A percentile compares a stretch with the other conserved stretches of the same genome.
Conservation (phyloP, 2,329 filamentous ascomycete species). For the Pseudopithomyces maydicus region DNA sequence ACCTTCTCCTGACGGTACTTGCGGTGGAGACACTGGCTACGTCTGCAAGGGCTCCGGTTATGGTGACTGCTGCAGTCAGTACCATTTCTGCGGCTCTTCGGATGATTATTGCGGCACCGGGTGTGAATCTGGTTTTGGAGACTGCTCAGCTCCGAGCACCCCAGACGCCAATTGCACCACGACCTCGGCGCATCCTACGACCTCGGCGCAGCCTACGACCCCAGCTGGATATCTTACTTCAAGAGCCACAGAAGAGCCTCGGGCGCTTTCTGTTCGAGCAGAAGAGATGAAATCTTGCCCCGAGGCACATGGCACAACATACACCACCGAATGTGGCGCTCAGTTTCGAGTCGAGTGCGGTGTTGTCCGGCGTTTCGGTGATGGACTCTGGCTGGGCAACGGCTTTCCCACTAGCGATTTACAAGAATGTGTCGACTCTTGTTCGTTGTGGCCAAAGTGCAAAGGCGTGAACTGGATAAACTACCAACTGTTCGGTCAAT, state of each 20-base stretch:
- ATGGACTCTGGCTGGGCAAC: background rate
- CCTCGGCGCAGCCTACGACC: background rate
- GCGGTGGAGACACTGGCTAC: conserved; percentile 25
- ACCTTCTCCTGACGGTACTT: conserved; percentile 24
- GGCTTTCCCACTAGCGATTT: too few species aligned
- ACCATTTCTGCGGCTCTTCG: conserved; percentile 18
- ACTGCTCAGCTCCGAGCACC: conserved; percentile 6
- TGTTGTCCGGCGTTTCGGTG: background rate
- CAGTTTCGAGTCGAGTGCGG: conserved; percentile 23
- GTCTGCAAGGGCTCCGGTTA: conserved; percentile 24
- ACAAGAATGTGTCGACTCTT: too few species aligned
- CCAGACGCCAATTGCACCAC: background rate
- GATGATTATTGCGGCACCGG: conserved; percentile 18
- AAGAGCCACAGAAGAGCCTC: background rate
- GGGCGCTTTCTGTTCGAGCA: background rate
- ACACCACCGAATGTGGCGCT: conserved; percentile 13
- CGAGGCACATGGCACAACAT: conserved; percentile 8
- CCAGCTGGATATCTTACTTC: background rate
- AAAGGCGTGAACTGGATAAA: too few species aligned
- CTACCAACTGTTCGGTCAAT: too few species aligned
- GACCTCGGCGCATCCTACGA: background rate
- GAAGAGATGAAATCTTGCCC: background rate
- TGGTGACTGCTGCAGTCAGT: conserved; percentile 29
- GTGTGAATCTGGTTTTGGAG: conserved; percentile 17
- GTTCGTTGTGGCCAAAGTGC: too few species aligned